These are phyloP conservation scores for Scedosporium boydii DNA, from an alignment of 2,329 filamentous ascomycete genomes.

Conservation along the genomic window DNA sequence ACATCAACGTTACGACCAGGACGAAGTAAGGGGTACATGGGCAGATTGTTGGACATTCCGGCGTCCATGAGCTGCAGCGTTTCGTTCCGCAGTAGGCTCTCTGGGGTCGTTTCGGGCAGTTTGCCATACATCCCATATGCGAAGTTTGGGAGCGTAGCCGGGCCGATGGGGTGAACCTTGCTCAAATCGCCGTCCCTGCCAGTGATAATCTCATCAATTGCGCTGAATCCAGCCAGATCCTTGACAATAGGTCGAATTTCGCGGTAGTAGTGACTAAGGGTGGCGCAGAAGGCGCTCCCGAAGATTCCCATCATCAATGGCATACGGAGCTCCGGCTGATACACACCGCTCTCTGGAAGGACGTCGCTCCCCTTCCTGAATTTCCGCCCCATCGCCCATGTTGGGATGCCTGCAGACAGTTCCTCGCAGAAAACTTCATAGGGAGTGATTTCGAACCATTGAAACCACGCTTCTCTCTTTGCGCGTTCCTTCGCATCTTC, in stretches of 20 bases:
- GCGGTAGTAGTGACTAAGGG: conserved; percentile 89
- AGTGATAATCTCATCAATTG: conserved; percentile 74
- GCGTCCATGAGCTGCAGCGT: conserved; percentile 89
- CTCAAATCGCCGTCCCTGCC: conserved; percentile 75
- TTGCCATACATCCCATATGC: conserved; percentile 69
- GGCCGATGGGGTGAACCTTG: conserved; percentile 91
- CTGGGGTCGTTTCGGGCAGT: conserved; percentile 68
- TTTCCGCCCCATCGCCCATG: conserved; percentile 79
- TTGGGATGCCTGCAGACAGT: conserved; percentile 82
- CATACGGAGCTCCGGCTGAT: conserved; percentile 74
- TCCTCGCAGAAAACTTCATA: conserved; percentile 97
- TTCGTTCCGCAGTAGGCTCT: conserved; percentile 59
- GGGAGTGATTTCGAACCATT: conserved; percentile 94
- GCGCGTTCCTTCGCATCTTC: conserved; percentile 43
- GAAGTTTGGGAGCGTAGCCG: conserved; percentile 84
- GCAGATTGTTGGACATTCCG: conserved; percentile 96
- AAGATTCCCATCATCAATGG: conserved; percentile 89
- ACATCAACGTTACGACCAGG: conserved; percentile 84
- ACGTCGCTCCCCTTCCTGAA: conserved; percentile 66
- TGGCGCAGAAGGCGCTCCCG: conserved; percentile 93
- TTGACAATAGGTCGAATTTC: conserved; percentile 79
- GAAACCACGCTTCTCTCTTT: conserved; percentile 73
- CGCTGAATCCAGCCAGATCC: conserved; percentile 62
- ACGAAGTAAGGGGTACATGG: conserved; percentile 86
- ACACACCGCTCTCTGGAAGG: conserved; percentile 51